Base-by-base conservation (phyloP, 2,329 filamentous ascomycete species). In the Aspergillus sp. region DNA sequence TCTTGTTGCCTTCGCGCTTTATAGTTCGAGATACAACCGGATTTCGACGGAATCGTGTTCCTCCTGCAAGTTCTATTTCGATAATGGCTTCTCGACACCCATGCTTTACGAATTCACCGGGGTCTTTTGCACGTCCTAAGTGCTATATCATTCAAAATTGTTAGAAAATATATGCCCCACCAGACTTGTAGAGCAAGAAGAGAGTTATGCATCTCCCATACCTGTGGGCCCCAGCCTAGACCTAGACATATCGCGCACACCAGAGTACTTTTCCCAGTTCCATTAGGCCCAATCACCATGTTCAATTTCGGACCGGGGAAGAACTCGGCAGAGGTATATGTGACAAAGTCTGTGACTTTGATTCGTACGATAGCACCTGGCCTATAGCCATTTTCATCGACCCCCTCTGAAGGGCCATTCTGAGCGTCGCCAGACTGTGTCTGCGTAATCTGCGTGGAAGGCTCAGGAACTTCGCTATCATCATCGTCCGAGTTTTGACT, bases 261-360 rank as follows among this genome's bases (percentile, higher is more conserved):
- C 27, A 98, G 76, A 0, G 93, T 96, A 68, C 91, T 97, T 70
- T 98, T 98, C 43, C 93, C 93, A 0, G 93, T 97, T 30, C 93
- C 93, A 59, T 98, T 98, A n/a, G 93, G 93, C 0, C 93, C 93
- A 55, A 98, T 95, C 42, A 98, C 85, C 91, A 98, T 97, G 64
- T 98, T 98, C 59, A 98, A 68, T 62, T 88, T 91, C 1, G 93
- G 91, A 0, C 93, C 93, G 9, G 90, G 89, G 46, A 85, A 81
- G 66, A 97, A 96, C 52, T 95, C 90, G 43, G 90, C 91, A 42
- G 85, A 82, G 39, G 88, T 90, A 68, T 98, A 98, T 0, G 93
- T 98, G 43, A 98, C 89, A 57, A 98, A 98, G 66, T 97, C 88
- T 39, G 78, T 79, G 36, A 97, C 77, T 54, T 82, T 85, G 38